Percentiles rank a stretch among this genome's conserved stretches.
Evolutionary conservation across 345 rosid genomes (phyloP).

Genomic region (Punica granatum): DNA sequence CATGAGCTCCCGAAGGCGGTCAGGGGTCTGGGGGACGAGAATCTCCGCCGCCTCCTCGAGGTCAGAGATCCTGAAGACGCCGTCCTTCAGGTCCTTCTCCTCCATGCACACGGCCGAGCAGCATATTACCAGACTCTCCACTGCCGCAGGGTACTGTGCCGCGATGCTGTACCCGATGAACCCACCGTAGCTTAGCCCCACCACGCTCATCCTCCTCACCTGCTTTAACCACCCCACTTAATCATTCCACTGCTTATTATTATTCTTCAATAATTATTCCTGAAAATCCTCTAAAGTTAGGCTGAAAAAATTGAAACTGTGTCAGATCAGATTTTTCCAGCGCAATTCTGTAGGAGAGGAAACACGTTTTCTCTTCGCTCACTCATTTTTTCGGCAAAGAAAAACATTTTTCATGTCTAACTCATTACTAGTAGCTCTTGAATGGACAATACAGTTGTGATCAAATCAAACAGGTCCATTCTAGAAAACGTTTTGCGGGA

Average conservation of each 20-base stretch:
- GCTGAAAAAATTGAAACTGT: too few relatives aligned
- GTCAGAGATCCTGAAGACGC: slow-evolving; percentile 50
- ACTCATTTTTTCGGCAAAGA: too few relatives aligned
- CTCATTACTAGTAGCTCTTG: too few relatives aligned
- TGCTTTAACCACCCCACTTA: background rate
- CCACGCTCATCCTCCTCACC: slow-evolving; percentile 36
- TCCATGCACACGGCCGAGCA: slow-evolving; percentile 75
- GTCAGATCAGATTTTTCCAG: too few relatives aligned
- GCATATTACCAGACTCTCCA: slow-evolving; percentile 64
- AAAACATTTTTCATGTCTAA: too few relatives aligned
- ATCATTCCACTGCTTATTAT: background rate
- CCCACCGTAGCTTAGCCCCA: slow-evolving; percentile 85
- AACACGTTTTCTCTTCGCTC: too few relatives aligned
- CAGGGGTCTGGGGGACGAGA: slow-evolving; percentile 56
- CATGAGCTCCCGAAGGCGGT: slow-evolving; percentile 50
- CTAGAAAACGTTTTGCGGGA: too few relatives aligned
- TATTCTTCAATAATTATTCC: too few relatives aligned
- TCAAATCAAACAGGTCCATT: too few relatives aligned
- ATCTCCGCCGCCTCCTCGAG: slow-evolving; percentile 61
- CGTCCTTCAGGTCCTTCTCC: slow-evolving; percentile 62
- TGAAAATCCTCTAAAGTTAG: too few relatives aligned
- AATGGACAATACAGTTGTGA: too few relatives aligned
- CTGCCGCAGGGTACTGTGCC: slow-evolving; percentile 43
- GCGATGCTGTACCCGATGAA: slow-evolving; percentile 77
- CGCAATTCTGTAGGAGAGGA: too few relatives aligned